A percentile compares a stretch with the other conserved stretches of the same genome.
Conservation (phyloP, 2,329 filamentous ascomycete species). For the Grosmannia huntii region DNA sequence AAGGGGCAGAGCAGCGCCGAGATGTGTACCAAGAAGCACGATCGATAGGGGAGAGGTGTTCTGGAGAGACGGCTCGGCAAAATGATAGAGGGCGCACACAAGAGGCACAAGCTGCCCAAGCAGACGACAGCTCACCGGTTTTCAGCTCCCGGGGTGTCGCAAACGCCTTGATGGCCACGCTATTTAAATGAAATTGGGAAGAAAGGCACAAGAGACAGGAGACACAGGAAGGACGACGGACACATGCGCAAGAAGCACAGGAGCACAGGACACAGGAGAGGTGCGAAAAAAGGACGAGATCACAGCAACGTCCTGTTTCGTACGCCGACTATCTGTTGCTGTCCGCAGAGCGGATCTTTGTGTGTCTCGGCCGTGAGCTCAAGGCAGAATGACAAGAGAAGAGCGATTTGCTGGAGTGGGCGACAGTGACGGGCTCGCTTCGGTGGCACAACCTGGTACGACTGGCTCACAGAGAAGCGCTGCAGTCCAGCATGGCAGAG, state of each 20-base stretch:
- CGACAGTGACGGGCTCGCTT: background rate
- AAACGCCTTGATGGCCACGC: background rate
- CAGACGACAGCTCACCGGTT: background rate
- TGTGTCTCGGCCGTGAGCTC: background rate
- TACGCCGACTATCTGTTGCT: background rate
- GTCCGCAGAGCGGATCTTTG: background rate
- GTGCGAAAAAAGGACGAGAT: background rate
- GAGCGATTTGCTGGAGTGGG: background rate
- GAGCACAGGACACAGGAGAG: background rate
- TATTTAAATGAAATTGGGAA: background rate
- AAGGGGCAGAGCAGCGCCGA: background rate
- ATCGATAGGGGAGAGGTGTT: background rate
- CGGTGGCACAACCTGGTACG: background rate
- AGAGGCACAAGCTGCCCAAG: no score
- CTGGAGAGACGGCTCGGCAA: background rate
- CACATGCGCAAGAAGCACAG: background rate
- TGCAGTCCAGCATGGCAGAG: background rate
- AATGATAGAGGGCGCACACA: background rate
- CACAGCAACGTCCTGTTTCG: background rate
- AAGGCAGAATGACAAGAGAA: background rate
- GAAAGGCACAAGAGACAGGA: background rate
- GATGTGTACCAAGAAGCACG: background rate
- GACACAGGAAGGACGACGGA: background rate
- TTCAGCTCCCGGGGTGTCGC: background rate
- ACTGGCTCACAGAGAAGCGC: background rate